These are phyloP conservation scores for Hyaloscypha bicolor DNA, from an alignment of 495 filamentous ascomycete species.

Conservation along the genomic window DNA sequence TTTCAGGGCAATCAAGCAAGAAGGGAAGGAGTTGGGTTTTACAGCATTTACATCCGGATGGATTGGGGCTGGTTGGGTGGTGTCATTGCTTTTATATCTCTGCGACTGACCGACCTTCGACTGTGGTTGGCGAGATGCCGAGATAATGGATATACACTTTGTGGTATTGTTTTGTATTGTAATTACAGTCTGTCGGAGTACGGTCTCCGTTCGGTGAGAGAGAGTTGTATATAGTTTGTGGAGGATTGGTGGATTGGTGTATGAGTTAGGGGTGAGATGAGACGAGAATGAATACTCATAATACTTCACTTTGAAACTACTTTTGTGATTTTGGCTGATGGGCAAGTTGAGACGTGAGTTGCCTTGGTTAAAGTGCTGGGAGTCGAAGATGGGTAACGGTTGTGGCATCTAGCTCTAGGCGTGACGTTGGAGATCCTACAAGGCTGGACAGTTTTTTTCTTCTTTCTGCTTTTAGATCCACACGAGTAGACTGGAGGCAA, in stretches of 20 bases:
- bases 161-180: background rate
- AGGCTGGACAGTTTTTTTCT: no score
- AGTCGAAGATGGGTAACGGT: no score
- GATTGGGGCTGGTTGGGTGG: background rate
- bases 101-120: background rate
- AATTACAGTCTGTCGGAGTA: background rate
- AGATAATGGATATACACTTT: background rate
- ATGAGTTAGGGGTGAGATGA: background rate
- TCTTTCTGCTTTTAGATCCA: no score
- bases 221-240: background rate
- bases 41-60: slow-evolving; percentile 11
- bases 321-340: background rate
- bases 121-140: background rate
- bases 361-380: no score
- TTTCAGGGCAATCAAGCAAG: background rate
- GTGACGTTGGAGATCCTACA: no score
- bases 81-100: background rate
- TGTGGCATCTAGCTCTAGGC: no score
- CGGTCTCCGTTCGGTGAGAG: background rate
- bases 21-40: slow-evolving; percentile 5
- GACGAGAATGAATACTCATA: background rate
- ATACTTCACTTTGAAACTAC: background rate
- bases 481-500: no score
- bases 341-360: background rate
- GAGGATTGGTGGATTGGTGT: background rate